Percentiles rank a stretch among this genome's conserved stretches.
phyloP scores from a whole-genome alignment of 2,329 filamentous ascomycete genomes.

The Whalleya microplaca region DNA sequence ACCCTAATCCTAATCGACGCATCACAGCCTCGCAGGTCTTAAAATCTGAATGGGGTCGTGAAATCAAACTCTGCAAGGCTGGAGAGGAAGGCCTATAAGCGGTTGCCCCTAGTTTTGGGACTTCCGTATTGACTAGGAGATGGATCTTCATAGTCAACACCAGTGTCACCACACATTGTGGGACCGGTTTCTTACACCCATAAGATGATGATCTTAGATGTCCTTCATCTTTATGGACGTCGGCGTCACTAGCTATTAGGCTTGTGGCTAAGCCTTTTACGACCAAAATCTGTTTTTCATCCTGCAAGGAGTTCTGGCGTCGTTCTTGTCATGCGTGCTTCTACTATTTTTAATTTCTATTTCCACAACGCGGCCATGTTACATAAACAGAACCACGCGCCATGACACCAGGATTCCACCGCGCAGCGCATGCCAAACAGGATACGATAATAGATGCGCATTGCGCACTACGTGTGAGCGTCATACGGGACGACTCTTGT shows the following conservation, averaged over 20 bases:
- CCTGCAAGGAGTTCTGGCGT: conserved; percentile 33
- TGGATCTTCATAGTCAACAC: background rate
- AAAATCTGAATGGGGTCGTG: conserved; percentile 97
- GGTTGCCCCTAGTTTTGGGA: conserved; percentile 3
- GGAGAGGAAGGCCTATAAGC: conserved; percentile 87
- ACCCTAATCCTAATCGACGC: conserved; percentile 88
- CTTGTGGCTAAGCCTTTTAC: conserved; percentile 10
- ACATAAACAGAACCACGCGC: conserved; percentile 19
- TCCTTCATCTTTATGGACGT: conserved; percentile 10
- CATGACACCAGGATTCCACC: conserved; percentile 28
- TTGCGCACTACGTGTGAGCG: conserved; percentile 33
- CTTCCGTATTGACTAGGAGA: conserved; percentile 7
- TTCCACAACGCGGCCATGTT: conserved; percentile 18
- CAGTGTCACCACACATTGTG: background rate
- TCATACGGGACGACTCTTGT: conserved; percentile 29
- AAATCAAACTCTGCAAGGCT: conserved; percentile 95
- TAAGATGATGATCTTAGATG: conserved; percentile 17
- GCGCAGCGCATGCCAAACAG: conserved; percentile 35
- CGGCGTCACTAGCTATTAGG: conserved; percentile 4
- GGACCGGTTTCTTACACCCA: conserved; percentile 9
- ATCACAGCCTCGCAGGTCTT: conserved; percentile 96
- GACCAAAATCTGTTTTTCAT: conserved; percentile 27
- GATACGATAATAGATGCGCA: conserved; percentile 34
- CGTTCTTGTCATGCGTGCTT: conserved; percentile 21
- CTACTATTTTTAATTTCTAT: conserved; percentile 22